Evolutionary conservation across 352 stramenopile species (phyloP).

Genomic region (Globisporangium spinosum): DNA sequence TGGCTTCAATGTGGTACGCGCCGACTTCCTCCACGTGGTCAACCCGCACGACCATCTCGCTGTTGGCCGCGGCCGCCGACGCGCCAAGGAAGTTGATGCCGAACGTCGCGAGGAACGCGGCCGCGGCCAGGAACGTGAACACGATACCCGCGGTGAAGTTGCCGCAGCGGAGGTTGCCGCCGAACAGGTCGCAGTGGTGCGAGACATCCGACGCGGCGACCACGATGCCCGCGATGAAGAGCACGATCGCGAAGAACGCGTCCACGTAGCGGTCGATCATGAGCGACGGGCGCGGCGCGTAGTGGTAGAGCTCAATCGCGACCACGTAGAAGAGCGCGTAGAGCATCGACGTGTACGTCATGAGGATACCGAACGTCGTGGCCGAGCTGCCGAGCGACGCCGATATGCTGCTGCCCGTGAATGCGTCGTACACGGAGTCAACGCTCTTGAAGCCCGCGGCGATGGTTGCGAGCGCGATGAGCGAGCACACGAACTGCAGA

Average conservation of each 20-base stretch:
- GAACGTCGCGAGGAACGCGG: constrained; percentile 29
- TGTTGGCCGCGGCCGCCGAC: not conserved
- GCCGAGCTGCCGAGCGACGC: constrained; percentile 23
- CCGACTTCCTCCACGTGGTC: not conserved
- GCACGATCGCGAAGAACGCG: constrained; percentile 30
- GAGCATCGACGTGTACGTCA: constrained; percentile 61
- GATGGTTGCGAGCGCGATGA: constrained; percentile 48
- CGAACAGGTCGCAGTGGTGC: constrained; percentile 34
- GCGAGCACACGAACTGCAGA: constrained; percentile 53
- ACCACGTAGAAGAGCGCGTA: constrained; percentile 49
- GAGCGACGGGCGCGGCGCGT: constrained; percentile 24
- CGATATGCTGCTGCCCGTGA: constrained; percentile 10
- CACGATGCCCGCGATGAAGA: constrained; percentile 54
- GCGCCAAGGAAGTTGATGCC: constrained; percentile 34
- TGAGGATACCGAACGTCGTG: constrained; percentile 53
- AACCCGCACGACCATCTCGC: constrained; percentile 1
- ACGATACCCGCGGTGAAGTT: constrained; percentile 44
- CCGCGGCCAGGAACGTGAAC: constrained; percentile 52
- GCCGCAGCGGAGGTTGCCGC: constrained; percentile 30
- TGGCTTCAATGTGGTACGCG: constrained; percentile 16
- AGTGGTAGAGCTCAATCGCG: constrained; percentile 46
- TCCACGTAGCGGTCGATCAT: constrained; percentile 33
- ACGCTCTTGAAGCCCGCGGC: constrained; percentile 30
- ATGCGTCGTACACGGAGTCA: not conserved
- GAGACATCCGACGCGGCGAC: constrained; percentile 47